These are phyloP conservation scores for Pseudogymnoascus sp. DNA, from an alignment of 2,329 filamentous ascomycete genomes.

Conservation along the genomic window DNA sequence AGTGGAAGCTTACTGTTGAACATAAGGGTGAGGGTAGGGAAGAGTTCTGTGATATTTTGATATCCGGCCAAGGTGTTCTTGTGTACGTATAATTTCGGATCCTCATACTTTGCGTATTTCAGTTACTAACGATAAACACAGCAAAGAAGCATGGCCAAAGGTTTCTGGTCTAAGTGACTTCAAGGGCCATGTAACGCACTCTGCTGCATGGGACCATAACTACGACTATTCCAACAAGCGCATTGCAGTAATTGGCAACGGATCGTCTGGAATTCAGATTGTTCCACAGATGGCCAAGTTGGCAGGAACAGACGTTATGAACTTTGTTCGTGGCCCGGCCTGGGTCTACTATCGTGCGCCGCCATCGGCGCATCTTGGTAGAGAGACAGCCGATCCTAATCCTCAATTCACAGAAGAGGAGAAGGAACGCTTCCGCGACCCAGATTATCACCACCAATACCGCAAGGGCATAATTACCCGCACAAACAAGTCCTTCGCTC, in stretches of 20 bases:
- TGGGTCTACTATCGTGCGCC: conserved; percentile 31
- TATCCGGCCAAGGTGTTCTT: conserved; percentile 3
- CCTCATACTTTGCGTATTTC: conserved; percentile 35
- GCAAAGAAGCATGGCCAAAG: conserved; percentile 32
- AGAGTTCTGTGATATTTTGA: conserved; percentile 1
- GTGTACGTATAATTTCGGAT: conserved; percentile 27
- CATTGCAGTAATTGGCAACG: conserved; percentile 37
- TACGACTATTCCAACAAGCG: conserved; percentile 46
- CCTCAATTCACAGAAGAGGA: conserved; percentile 26
- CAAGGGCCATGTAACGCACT: conserved; percentile 42
- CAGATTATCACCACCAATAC: conserved; percentile 15
- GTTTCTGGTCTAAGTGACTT: conserved; percentile 39
- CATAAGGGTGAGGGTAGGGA: conserved; percentile 20
- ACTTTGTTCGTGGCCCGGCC: conserved; percentile 20
- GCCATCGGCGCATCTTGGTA: conserved; percentile 50
- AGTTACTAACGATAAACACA: conserved; percentile 34
- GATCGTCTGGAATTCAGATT: conserved; percentile 32
- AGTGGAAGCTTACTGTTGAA: conserved; percentile 41
- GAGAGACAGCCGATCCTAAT: conserved; percentile 26
- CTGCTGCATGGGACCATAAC: conserved; percentile 52
- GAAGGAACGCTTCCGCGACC: conserved; percentile 22
- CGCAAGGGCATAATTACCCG: background rate
- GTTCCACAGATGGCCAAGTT: conserved; percentile 25
- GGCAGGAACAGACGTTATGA: conserved; percentile 22
- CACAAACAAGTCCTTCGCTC: background rate